phyloP scores from a whole-genome alignment of 179 eudicot species.

The Beta corolliflora region DNA sequence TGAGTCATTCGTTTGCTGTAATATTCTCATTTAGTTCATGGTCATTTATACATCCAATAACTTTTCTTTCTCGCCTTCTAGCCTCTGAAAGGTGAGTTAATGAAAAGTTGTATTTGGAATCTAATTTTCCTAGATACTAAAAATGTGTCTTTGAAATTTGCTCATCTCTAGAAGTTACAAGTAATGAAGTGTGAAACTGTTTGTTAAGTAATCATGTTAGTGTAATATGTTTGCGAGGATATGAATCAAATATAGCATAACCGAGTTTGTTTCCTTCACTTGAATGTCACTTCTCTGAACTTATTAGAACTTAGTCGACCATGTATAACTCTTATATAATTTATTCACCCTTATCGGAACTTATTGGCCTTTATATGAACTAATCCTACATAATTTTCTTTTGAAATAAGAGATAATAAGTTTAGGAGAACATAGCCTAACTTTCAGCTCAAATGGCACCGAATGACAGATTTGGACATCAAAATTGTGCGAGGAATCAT shows the following conservation, averaged over 20 bases:
- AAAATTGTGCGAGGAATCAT: not conserved
- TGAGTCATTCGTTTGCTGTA: slow-evolving; percentile 16
- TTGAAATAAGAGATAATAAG: no score
- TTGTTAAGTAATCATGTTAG: not conserved
- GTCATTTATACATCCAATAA: not conserved
- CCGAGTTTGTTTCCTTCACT: no score
- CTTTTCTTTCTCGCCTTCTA: not conserved
- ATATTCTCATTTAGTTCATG: not conserved
- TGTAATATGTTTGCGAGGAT: not conserved
- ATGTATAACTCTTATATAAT: no score
- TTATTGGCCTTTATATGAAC: no score
- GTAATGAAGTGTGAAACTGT: not conserved
- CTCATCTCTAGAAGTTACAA: not conserved
- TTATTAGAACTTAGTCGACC: no score
- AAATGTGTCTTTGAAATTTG: slow-evolving; percentile 1
- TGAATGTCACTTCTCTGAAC: no score
- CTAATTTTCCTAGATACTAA: slow-evolving; percentile 3
- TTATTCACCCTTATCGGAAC: no score
- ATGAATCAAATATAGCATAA: not conserved
- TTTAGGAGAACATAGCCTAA: no score
- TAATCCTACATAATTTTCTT: no score
- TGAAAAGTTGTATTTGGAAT: slow-evolving; percentile 16
- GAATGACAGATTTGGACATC: not conserved
- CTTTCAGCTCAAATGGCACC: not conserved
- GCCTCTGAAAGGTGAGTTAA: slow-evolving; percentile 16